Conservation (phyloP, 192 early-diverging fungal genomes). For the Coemansia sp. region DNA sequence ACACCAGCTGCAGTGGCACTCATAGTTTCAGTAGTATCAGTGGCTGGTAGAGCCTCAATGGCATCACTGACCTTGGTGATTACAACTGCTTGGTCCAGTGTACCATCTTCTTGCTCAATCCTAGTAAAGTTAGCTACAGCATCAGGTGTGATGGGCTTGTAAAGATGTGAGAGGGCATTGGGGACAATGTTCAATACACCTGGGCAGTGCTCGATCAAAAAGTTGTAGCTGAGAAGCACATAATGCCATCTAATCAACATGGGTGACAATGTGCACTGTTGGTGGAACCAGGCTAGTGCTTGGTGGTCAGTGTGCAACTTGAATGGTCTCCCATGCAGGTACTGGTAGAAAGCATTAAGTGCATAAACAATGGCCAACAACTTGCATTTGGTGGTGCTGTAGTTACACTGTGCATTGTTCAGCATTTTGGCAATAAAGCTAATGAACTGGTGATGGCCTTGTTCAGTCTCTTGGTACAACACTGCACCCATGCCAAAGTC, state of each 20-base stretch:
- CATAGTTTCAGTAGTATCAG: too few relatives aligned
- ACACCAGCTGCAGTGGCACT: too few relatives aligned
- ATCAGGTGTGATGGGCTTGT: too few relatives aligned
- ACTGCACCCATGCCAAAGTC: too few relatives aligned
- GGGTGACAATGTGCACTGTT: neutral
- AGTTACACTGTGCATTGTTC: neutral
- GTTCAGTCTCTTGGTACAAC: too few relatives aligned
- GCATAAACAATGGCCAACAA: neutral
- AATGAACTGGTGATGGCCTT: neutral
- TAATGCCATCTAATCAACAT: neutral
- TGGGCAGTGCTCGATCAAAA: neutral
- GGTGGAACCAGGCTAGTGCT: neutral
- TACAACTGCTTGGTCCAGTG: too few relatives aligned
- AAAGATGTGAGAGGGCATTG: neutral
- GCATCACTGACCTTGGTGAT: too few relatives aligned
- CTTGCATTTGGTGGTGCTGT: neutral
- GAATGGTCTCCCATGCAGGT: neutral
- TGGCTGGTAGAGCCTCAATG: too few relatives aligned
- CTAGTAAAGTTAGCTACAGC: too few relatives aligned
- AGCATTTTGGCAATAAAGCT: neutral
- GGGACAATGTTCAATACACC: neutral
- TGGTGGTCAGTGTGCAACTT: neutral
- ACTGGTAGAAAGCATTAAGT: neutral
- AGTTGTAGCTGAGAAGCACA: neutral
- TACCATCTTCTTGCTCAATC: too few relatives aligned